phyloP scores from a whole-genome alignment of 2,329 filamentous ascomycete genomes.

The Aspergillus tubingensis region DNA sequence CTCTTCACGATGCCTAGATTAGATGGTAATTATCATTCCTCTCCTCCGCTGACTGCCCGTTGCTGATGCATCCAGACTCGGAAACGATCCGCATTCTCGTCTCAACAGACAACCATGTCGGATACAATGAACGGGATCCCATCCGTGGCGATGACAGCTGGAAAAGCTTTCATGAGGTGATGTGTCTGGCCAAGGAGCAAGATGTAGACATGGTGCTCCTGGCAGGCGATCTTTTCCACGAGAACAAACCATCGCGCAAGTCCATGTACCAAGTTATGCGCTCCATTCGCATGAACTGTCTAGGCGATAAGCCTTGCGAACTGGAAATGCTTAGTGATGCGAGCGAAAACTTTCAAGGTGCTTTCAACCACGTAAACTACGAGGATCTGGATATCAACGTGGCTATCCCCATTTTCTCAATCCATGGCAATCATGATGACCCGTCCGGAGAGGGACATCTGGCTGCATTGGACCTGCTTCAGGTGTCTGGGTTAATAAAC shows the following conservation, averaged over 20 bases:
- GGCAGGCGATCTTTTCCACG: constrained; percentile 93
- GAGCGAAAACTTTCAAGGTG: constrained; percentile 83
- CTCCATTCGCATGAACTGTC: constrained; percentile 86
- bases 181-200: constrained; percentile 79
- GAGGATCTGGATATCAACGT: constrained; percentile 97
- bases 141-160: constrained; percentile 97
- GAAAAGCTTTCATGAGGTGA: constrained; percentile 92
- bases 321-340: constrained; percentile 93
- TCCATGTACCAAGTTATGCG: constrained; percentile 98
- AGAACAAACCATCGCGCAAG: constrained; percentile 95
- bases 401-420: constrained; percentile 95
- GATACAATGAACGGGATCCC: constrained; percentile 88
- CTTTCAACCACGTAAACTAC: constrained; percentile 95
- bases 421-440: constrained; percentile 98
- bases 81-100: constrained; percentile 95
- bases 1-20: constrained; percentile 26
- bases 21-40: constrained; percentile 28
- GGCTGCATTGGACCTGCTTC: constrained; percentile 86
- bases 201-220: constrained; percentile 98
- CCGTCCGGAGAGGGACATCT: constrained; percentile 94
- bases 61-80: constrained; percentile 47
- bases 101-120: constrained; percentile 96
- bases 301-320: constrained; percentile 93
- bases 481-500: constrained; percentile 88
- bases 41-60: neutral